Percentiles rank a stretch among this genome's conserved stretches.
Evolutionary conservation across 2,329 filamentous ascomycete genomes (phyloP).

Genomic region (Chalaropsis thielavioides): DNA sequence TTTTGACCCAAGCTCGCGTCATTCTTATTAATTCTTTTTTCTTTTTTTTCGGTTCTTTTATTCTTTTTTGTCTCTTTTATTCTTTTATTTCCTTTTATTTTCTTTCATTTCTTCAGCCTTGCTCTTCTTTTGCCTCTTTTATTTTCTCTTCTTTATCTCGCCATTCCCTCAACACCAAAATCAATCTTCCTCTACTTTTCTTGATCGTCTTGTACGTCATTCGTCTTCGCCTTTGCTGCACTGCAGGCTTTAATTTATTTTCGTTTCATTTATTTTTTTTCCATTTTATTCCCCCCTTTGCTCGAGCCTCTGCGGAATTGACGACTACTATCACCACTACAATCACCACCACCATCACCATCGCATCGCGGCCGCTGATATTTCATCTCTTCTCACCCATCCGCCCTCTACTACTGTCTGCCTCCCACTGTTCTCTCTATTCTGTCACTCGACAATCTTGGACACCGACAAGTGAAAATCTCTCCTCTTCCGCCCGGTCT

Average conservation of each 20-base stretch:
- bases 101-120: neutral
- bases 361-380: no score
- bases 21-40: neutral
- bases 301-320: neutral
- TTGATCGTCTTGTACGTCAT: neutral
- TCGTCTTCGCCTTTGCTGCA: neutral
- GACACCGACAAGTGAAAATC: neutral
- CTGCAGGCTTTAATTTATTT: no score
- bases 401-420: neutral
- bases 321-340: no score
- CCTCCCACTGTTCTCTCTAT: neutral
- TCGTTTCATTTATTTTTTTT: neutral
- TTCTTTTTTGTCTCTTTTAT: neutral
- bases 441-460: neutral
- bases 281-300: neutral
- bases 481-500: neutral
- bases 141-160: slow-evolving; percentile 3
- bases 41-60: neutral
- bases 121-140: neutral
- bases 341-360: no score
- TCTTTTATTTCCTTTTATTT: neutral
- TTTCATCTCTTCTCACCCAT: no score
- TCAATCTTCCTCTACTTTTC: neutral
- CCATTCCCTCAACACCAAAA: neutral
- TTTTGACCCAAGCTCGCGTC: slow-evolving; percentile 3